phyloP scores from a whole-genome alignment of 1,284 basidiomycete genomes.

The Tylopilus sp. region DNA sequence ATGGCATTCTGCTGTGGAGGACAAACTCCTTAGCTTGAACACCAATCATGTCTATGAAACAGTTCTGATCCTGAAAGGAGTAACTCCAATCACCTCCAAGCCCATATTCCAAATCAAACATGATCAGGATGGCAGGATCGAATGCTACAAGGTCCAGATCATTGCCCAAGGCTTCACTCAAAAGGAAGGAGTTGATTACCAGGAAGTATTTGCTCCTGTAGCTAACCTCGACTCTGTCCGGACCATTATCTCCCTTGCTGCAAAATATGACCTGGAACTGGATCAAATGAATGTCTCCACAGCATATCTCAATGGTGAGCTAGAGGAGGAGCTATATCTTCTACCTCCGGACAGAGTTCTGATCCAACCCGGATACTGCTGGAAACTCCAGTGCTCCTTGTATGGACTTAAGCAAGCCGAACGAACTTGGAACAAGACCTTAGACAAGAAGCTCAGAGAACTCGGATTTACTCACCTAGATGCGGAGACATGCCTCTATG shows the following conservation, averaged over 20 bases:
- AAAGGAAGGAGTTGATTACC: background rate
- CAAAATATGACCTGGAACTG: background rate
- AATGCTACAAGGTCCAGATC: background rate
- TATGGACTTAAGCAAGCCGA: background rate
- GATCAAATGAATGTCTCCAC: background rate
- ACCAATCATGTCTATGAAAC: background rate
- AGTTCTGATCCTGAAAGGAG: background rate
- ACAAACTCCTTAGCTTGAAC: background rate
- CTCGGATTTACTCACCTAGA: background rate
- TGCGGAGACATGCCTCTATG: background rate
- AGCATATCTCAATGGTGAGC: background rate
- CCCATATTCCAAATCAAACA: background rate
- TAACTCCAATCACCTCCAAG: background rate
- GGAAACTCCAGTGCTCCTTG: background rate
- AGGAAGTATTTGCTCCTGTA: too few relatives aligned
- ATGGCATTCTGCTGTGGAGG: background rate
- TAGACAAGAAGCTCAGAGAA: too few relatives aligned
- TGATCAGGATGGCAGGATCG: background rate
- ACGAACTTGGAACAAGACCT: background rate
- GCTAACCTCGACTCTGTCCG: background rate
- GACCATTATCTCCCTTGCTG: background rate
- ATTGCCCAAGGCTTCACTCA: background rate
- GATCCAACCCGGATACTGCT: background rate
- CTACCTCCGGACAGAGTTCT: background rate
- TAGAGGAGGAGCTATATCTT: too few relatives aligned